Conservation (phyloP, 805 yeast genomes). For the Suhomyces xylopsoci region DNA sequence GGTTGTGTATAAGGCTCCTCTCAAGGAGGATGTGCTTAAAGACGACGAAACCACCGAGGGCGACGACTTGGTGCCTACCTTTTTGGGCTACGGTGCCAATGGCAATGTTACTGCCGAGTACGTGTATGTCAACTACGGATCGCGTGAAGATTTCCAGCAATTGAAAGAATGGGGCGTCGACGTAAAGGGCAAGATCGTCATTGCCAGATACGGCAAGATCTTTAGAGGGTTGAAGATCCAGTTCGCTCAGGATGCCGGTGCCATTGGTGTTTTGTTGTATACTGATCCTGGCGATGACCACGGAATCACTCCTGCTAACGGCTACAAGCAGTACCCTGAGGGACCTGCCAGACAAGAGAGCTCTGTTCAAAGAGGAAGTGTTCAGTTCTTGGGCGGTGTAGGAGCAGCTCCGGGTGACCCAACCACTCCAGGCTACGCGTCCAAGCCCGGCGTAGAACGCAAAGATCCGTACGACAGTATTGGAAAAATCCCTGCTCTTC, state of each 20-base stretch:
- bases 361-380: constrained; percentile 61
- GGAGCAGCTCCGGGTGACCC: constrained; percentile 69
- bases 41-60: constrained; percentile 41
- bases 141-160: constrained; percentile 48
- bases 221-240: constrained; percentile 56
- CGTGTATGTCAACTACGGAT: constrained; percentile 62
- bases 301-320: constrained; percentile 51
- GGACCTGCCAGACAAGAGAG: constrained; percentile 66
- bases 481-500: constrained; percentile 39
- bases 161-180: constrained; percentile 41
- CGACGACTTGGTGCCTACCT: constrained; percentile 44
- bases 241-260: constrained; percentile 62
- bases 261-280: constrained; percentile 57
- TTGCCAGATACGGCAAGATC: constrained; percentile 51
- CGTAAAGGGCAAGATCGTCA: constrained; percentile 54
- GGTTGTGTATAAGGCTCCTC: constrained; percentile 45
- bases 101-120: constrained; percentile 57
- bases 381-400: constrained; percentile 50
- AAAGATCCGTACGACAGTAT: constrained; percentile 35
- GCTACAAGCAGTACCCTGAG: constrained; percentile 54
- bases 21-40: constrained; percentile 47
- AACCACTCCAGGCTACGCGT: constrained; percentile 70
- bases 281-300: constrained; percentile 61
- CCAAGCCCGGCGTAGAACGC: constrained; percentile 42
- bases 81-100: constrained; percentile 62